Evolutionary conservation across 306 rosid genomes (phyloP), one percentile per base, ranked within the genome.

Genomic region (Vigna trinervia): DNA sequence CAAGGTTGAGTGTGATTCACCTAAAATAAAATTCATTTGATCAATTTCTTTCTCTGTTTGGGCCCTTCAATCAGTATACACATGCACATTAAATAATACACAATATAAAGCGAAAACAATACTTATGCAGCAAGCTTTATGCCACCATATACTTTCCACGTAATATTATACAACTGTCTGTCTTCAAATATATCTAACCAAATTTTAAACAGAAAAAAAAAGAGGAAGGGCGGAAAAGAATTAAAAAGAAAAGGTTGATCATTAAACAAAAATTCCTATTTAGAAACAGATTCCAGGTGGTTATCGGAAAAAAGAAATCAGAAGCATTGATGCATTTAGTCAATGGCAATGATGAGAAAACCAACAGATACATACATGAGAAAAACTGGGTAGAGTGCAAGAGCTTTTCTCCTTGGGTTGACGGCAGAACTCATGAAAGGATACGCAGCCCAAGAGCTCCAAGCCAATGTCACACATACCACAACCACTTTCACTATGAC

Each of bases 381-480:
- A 76, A 95, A 92, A 78, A 95, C 98, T 22, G 98, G 98, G 81
- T 95, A 95, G 14, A 95, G 96, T 0, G 98, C 98, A 48, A 95
- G 98, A 48, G 99, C 99, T 84, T 95, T 95, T 85, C 99, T 92
- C 86, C 99, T 89, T 1, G 99, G 99, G 84, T 92, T 95, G 78
- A 95, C 99, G 26, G 97, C 99, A 67, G 99, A 85, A 54, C 99
- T 95, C 97, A 95, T 95, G 88, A 92, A 95, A 78, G 99, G 99
- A 78, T 95, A 95, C 22, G 99, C 99, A 15, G 99, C 92, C 99
- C 99, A 95, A 15, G 97, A 92, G 72, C 99, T 95, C 99, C 99
- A 95, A 14, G 96, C 97, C 84, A 95, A 74, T 26, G 99, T 89
- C 82, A 95, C 96, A 62, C 91, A 80, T 12, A 91, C 99, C 80